Evolutionary conservation across 176 grass and related monocot species (phyloP).

Genomic region (Secale cereale): DNA sequence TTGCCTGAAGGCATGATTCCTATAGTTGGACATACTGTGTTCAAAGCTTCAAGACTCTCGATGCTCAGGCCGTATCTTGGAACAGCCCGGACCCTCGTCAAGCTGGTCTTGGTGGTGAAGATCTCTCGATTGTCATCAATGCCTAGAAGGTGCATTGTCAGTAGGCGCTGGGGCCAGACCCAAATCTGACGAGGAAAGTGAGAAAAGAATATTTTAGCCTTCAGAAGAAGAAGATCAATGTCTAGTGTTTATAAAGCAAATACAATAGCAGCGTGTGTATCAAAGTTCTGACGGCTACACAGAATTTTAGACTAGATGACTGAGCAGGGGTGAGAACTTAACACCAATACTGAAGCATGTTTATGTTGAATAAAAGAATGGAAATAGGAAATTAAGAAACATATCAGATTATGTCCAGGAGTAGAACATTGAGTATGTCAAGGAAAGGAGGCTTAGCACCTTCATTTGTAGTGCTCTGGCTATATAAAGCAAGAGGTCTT

Average conservation of each 20-base stretch:
- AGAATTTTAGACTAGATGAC: constrained; percentile 15
- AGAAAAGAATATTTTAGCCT: not conserved
- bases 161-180: constrained; percentile 88
- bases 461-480: constrained; percentile 63
- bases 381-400: not conserved
- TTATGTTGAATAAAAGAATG: not conserved
- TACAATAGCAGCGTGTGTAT: not conserved
- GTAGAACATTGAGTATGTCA: not conserved
- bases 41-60: constrained; percentile 73
- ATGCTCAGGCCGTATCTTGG: constrained; percentile 73
- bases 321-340: not conserved
- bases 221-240: not conserved
- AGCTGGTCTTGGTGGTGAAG: constrained; percentile 75
- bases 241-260: not conserved
- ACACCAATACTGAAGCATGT: constrained; percentile 4
- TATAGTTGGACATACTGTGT: constrained; percentile 67
- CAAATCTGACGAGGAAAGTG: constrained; percentile 52
- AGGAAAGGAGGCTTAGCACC: constrained; percentile 30
- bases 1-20: constrained; percentile 78
- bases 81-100: constrained; percentile 69
- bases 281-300: not conserved
- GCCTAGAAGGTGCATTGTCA: constrained; percentile 74
- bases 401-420: not conserved
- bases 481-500: constrained; percentile 74
- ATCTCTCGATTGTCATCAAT: constrained; percentile 49